Evolutionary conservation across 2,329 filamentous ascomycete genomes (phyloP), one percentile per base, ranked within the genome.

Genomic region (Botrytis fragariae): DNA sequence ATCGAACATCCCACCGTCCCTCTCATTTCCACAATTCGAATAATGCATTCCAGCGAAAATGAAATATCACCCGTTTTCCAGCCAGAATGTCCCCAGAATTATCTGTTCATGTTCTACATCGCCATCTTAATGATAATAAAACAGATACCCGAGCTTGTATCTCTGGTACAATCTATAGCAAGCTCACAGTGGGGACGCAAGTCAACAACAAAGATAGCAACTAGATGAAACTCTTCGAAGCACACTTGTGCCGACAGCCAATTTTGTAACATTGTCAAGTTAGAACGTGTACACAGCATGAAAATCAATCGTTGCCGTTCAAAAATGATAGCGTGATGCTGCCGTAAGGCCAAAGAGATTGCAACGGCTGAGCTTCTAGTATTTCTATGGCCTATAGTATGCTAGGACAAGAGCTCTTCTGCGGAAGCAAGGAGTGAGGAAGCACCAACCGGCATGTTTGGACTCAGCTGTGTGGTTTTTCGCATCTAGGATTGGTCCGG

Each of bases 11-110:
- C 10, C n/a, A 12, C 51, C 10, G 6, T 54, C 25, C 51, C 12
- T 16, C 12, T 54, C 12, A 29, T 29, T 16, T 29, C 25, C 25
- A 54, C 1, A 29, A 10, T 16, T 54, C 25, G 25, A 6, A n/a
- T 16, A 10, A 54, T n/a, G 5, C 1, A 29, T n/a, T n/a, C 48
- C 4, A 54, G 25, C 4, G 1, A n/a, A 0, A 6, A 54, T 8
- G 5, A 8, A 7, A n/a, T 16, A 29, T 16, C 25, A n/a, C 25
- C 5, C 25, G 6, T 3, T 7, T 29, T 2, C 12, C 16, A 29
- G 25, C 14, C 4, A 10, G 12, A 29, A 54, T 29, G 25, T 3
- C 1, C n/a, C 14, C n/a, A 54, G 10, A 54, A 54, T 6, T 54
- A 29, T 29, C 51, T 54, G n/a, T 25, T 29, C 6, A 29, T 3